Evolutionary conservation across 2,329 filamentous ascomycete species (phyloP).

Genomic region (Dactylellina leptospora): DNA sequence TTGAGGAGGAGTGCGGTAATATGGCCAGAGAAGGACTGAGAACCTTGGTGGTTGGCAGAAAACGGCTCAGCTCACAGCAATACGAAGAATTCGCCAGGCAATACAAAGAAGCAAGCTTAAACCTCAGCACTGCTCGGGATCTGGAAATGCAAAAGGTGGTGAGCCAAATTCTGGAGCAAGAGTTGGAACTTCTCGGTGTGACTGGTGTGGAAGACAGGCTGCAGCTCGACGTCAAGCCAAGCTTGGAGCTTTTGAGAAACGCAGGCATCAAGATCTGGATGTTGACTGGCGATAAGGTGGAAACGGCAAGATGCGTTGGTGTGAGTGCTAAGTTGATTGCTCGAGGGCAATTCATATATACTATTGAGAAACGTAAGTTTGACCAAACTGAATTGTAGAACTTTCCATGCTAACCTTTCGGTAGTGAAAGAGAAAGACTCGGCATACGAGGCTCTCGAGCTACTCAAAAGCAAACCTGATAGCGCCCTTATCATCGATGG

Average conservation of each 20-base stretch:
- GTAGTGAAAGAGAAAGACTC: slow-evolving; percentile 78
- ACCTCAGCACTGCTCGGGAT: slow-evolving; percentile 78
- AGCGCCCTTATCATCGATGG: slow-evolving; percentile 91
- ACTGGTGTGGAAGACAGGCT: slow-evolving; percentile 98
- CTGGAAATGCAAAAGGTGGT: slow-evolving; percentile 81
- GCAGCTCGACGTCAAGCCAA: slow-evolving; percentile 93
- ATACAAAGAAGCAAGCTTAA: slow-evolving; percentile 81
- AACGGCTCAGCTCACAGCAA: slow-evolving; percentile 78
- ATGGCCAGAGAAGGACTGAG: slow-evolving; percentile 97
- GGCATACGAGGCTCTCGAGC: slow-evolving; percentile 87
- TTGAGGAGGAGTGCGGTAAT: slow-evolving; percentile 98
- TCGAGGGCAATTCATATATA: slow-evolving; percentile 94
- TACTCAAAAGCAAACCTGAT: slow-evolving; percentile 83
- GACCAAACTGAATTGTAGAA: neutral
- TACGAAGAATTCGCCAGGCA: slow-evolving; percentile 80
- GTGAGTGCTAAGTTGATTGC: slow-evolving; percentile 94
- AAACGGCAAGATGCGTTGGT: slow-evolving; percentile 94
- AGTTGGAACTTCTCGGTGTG: slow-evolving; percentile 92
- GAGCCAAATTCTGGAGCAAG: slow-evolving; percentile 80
- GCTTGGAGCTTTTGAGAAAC: slow-evolving; percentile 91
- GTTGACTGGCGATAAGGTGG: slow-evolving; percentile 98
- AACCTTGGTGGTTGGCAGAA: slow-evolving; percentile 93
- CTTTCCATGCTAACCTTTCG: slow-evolving; percentile 45
- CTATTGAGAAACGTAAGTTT: slow-evolving; percentile 73
- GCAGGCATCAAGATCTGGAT: slow-evolving; percentile 99